These are phyloP conservation scores for Kodamaea kakaduensis DNA, from an alignment of 805 yeast species.

Conservation along the genomic window DNA sequence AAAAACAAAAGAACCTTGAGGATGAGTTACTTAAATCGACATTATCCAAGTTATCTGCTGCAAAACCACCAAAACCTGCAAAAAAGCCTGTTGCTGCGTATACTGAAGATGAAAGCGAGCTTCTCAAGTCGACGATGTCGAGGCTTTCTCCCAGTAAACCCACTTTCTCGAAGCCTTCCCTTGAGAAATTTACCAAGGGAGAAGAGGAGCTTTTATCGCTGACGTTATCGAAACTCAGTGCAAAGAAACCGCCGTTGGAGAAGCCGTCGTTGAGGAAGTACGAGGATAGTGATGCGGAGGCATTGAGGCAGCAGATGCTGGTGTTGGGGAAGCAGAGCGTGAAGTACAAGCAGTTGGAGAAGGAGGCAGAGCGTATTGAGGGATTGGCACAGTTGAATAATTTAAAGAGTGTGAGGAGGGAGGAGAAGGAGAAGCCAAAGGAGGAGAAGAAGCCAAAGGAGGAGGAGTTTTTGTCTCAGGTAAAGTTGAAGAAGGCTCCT, in stretches of 20 bases:
- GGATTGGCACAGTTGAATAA: slow-evolving; percentile 14
- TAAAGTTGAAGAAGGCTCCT: background rate
- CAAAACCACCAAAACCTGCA: slow-evolving; percentile 11
- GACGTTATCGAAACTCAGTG: slow-evolving; percentile 10
- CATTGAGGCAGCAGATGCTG: slow-evolving; percentile 22
- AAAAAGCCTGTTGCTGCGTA: slow-evolving; percentile 14
- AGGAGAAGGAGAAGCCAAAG: slow-evolving; percentile 1
- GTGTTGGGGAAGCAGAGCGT: slow-evolving; percentile 16
- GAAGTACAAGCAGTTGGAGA: slow-evolving; percentile 7
- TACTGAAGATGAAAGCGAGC: slow-evolving; percentile 16
- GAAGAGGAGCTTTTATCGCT: slow-evolving; percentile 13
- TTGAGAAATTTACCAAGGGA: slow-evolving; percentile 11
- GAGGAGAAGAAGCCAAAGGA: slow-evolving; percentile 3
- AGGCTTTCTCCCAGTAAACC: slow-evolving; percentile 11
- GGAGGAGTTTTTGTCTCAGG: background rate
- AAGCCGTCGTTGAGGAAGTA: slow-evolving; percentile 18
- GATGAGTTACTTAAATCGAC: slow-evolving; percentile 18
- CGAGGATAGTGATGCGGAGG: slow-evolving; percentile 20
- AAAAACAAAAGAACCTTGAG: slow-evolving; percentile 13
- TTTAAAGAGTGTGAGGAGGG: slow-evolving; percentile 15
- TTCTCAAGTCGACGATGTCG: slow-evolving; percentile 16
- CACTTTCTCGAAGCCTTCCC: slow-evolving; percentile 8
- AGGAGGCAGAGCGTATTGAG: slow-evolving; percentile 13
- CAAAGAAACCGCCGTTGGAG: slow-evolving; percentile 10
- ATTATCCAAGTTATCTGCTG: slow-evolving; percentile 13